Base-by-base conservation (phyloP, 805 yeast species). In the Pichia kluyveri region DNA sequence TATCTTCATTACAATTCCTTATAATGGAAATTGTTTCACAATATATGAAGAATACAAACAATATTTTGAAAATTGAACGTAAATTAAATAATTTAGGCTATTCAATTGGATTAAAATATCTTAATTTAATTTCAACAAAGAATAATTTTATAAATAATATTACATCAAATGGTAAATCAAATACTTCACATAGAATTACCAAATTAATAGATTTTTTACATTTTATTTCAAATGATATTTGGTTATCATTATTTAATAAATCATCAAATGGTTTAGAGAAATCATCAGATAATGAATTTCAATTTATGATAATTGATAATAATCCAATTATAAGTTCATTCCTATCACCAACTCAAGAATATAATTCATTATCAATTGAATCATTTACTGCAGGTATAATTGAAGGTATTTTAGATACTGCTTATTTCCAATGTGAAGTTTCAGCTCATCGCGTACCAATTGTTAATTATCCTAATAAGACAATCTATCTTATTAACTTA, bases 351-450 rank as follows among this genome's bases (percentile, higher is more conserved):
- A 96, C 96, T 2, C 79, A 77, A 55, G 95, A 88, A 54, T 80
- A 83, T 59, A 81, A 85, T 11, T 81, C 80, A 52, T 71, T 87
- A 57, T 86, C 84, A 59, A 85, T 93, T 59, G 81, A 83, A 15
- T 90, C 96, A 0, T 86, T 84, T 60, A 77, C 82, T 1, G 96
- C 95, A 0, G 96, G 96, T 0, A 74, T 88, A 15, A 73, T 87
- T 39, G 96, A 88, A 61, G 95, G 95, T 0, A 80, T 87, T 1
- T 67, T 88, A 49, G 93, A 85, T 57, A 71, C 83, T 5, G 71
- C 86, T 2, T 80, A 80, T 53, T 86, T 86, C 59, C 79, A 75
- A 47, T 89, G 91, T 14, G 71, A 69, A 42, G 96, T 88, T 8
- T 77, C 85, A n/a, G 96, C 96, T 1, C 96, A 88, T 59, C 73